Percentiles rank a stretch among this genome's conserved stretches.
phyloP scores from a whole-genome alignment of 2,329 filamentous ascomycete species.

The Taxawa tesnikishii region DNA sequence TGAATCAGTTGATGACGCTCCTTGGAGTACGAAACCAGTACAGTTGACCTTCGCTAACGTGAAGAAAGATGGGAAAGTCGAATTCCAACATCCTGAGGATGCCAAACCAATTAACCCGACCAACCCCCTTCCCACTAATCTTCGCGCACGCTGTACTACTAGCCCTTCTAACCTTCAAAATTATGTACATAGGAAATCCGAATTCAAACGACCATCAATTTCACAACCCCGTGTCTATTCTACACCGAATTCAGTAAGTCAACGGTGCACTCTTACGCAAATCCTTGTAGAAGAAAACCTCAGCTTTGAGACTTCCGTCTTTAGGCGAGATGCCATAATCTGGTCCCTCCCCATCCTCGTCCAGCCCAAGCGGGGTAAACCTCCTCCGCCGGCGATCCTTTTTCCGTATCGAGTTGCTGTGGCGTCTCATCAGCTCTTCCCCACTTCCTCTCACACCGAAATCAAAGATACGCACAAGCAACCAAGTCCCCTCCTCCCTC shows the following conservation, averaged over 20 bases:
- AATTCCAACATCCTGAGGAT: too few species aligned
- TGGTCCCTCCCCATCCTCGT: constrained; percentile 43
- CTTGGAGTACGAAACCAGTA: constrained; percentile 13
- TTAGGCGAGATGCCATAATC: constrained; percentile 37
- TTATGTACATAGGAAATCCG: too few species aligned
- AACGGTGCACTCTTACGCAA: constrained; percentile 24
- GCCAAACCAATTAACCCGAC: too few species aligned
- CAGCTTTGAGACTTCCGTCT: constrained; percentile 36
- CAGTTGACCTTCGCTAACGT: constrained; percentile 22
- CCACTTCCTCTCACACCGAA: too few species aligned
- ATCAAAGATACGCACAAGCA: constrained; percentile 36
- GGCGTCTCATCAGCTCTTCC: constrained; percentile 7
- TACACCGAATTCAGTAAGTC: too few species aligned
- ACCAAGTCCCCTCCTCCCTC: constrained; percentile 31
- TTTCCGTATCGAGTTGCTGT: constrained; percentile 42
- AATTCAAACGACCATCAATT: too few species aligned
- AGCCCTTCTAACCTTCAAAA: too few species aligned
- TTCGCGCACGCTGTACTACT: too few species aligned
- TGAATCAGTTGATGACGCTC: constrained; percentile 9
- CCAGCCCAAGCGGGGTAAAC: constrained; percentile 48
- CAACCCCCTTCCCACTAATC: too few species aligned
- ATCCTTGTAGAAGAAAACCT: constrained; percentile 49
- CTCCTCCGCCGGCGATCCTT: constrained; percentile 38
- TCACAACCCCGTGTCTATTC: too few species aligned
- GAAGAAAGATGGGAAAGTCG: constrained; percentile 18